Percentiles rank a stretch among this genome's conserved stretches.
phyloP scores from a whole-genome alignment of 768 basidiomycete genomes.

The Leccinum aurantiacum region DNA sequence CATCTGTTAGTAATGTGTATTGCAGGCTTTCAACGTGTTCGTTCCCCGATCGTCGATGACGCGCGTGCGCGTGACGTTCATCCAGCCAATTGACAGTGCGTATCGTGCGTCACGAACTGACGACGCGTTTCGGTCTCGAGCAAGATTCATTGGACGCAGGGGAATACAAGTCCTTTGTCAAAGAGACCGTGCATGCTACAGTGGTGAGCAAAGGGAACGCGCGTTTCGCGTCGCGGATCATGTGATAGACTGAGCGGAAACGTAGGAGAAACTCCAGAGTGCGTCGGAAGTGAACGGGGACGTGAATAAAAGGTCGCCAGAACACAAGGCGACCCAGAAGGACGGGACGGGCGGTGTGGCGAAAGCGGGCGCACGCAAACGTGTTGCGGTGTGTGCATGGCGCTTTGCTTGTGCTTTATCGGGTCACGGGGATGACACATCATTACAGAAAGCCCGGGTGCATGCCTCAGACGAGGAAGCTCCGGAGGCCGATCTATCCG shows the following conservation, averaged over 20 bases:
- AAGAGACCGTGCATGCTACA: conserved; percentile 25
- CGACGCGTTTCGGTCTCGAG: conserved; percentile 45
- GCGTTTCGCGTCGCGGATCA: background rate
- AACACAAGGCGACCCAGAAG: conserved; percentile 8
- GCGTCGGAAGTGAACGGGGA: conserved; percentile 10
- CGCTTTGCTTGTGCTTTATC: background rate
- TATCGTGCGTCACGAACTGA: conserved; percentile 50
- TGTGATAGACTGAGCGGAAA: background rate
- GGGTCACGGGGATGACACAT: background rate
- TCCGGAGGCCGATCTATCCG: conserved; percentile 3
- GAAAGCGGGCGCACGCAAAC: conserved; percentile 11
- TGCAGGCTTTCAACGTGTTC: background rate
- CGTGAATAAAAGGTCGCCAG: background rate
- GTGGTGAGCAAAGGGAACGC: conserved; percentile 7
- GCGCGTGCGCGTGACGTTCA: conserved; percentile 1
- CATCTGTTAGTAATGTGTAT: background rate
- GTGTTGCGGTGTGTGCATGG: conserved; percentile 11
- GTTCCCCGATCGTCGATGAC: background rate
- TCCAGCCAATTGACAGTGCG: conserved; percentile 43
- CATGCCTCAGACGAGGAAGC: background rate
- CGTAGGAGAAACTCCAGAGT: conserved; percentile 12
- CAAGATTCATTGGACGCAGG: conserved; percentile 42
- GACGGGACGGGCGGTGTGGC: conserved; percentile 2
- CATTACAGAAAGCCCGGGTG: background rate
- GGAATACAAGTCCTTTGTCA: conserved; percentile 49